Conservation (phyloP, 345 rosid genomes). For the Citrus mangshanensis region DNA sequence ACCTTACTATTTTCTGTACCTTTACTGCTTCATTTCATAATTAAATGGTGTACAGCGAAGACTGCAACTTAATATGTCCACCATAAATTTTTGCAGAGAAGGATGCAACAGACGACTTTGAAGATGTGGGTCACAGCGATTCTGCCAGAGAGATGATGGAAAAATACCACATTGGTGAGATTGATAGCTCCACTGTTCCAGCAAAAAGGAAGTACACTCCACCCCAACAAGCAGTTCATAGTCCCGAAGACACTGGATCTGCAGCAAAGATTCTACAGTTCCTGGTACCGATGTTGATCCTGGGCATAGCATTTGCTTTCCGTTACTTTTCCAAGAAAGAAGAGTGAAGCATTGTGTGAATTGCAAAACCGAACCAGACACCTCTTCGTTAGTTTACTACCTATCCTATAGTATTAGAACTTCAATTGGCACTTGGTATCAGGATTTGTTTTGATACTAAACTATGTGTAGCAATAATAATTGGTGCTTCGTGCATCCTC, state of each 20-base stretch:
- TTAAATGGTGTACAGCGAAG: background rate
- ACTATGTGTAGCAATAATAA: background rate
- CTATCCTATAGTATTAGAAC: background rate
- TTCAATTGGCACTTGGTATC: background rate
- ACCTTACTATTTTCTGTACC: background rate
- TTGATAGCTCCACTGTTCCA: constrained; percentile 56
- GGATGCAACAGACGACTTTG: constrained; percentile 79
- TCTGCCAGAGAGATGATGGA: constrained; percentile 60
- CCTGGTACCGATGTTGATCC: constrained; percentile 57
- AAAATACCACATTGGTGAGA: constrained; percentile 59
- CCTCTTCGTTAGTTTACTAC: background rate
- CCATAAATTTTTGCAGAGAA: constrained; percentile 39
- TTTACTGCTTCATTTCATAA: background rate
- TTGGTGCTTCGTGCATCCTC: background rate
- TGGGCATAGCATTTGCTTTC: constrained; percentile 60
- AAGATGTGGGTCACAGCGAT: constrained; percentile 70
- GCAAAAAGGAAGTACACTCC: constrained; percentile 30
- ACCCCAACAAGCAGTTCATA: constrained; percentile 15
- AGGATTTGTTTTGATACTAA: background rate
- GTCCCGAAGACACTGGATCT: constrained; percentile 22
- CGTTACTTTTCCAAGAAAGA: constrained; percentile 42
- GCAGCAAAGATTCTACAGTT: constrained; percentile 44
- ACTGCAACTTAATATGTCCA: background rate
- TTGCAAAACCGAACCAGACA: background rate
- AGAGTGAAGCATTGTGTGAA: constrained; percentile 6